These are phyloP conservation scores for Williopsis jadinii DNA, from an alignment of 1,139 yeast species.

Conservation along the genomic window DNA sequence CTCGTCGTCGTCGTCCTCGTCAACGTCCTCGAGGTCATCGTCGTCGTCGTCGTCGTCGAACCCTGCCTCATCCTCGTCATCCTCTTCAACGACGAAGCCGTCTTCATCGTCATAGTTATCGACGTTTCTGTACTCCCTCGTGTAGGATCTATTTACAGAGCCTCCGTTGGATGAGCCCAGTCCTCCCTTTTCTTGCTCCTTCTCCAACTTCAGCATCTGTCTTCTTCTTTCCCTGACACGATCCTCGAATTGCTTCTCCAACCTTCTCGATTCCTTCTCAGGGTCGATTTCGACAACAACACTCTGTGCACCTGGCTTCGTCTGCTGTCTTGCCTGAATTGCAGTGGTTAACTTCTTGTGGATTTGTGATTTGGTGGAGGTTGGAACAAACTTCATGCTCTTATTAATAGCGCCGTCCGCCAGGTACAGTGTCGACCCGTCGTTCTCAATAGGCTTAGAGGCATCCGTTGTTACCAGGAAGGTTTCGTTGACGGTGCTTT, in stretches of 20 bases:
- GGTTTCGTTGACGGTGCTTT: slow-evolving; percentile 63
- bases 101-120: slow-evolving; percentile 38
- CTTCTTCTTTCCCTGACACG: slow-evolving; percentile 64
- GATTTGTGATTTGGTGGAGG: slow-evolving; percentile 76
- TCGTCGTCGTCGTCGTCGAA: slow-evolving; percentile 25
- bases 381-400: slow-evolving; percentile 72
- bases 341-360: slow-evolving; percentile 78
- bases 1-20: slow-evolving; percentile 41
- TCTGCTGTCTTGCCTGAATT: slow-evolving; percentile 58
- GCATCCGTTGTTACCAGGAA: slow-evolving; percentile 52
- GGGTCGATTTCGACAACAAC: slow-evolving; percentile 86
- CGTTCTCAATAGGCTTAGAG: neutral
- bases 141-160: slow-evolving; percentile 10
- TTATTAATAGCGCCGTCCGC: slow-evolving; percentile 38
- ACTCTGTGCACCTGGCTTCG: slow-evolving; percentile 51
- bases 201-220: slow-evolving; percentile 46
- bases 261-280: slow-evolving; percentile 69
- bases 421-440: slow-evolving; percentile 7
- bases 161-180: slow-evolving; percentile 17
- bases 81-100: slow-evolving; percentile 31
- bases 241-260: slow-evolving; percentile 75
- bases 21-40: slow-evolving; percentile 37
- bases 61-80: slow-evolving; percentile 24
- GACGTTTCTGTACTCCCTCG: slow-evolving; percentile 22
- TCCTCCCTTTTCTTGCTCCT: slow-evolving; percentile 43